These are phyloP conservation scores for Pyrrhoderma lamaoense DNA, from an alignment of 1,284 basidiomycete species.

Conservation along the genomic window DNA sequence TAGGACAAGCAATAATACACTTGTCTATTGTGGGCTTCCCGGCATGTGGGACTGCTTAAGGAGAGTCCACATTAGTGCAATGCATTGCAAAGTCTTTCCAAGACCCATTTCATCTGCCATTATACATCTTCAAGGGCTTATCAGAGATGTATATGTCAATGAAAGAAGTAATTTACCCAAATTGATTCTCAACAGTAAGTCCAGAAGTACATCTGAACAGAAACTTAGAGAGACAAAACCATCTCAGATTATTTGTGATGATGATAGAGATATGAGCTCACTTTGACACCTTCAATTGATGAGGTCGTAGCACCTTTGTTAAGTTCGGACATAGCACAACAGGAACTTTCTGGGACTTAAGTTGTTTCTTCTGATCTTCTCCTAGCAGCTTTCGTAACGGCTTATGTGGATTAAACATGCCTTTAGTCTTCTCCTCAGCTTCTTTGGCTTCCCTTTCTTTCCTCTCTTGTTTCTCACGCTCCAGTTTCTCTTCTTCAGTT, in stretches of 20 bases:
- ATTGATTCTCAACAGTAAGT: constrained; percentile 86
- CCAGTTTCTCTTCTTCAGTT: constrained; percentile 74
- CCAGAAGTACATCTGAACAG: constrained; percentile 94
- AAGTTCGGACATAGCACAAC: constrained; percentile 94
- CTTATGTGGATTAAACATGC: constrained; percentile 87
- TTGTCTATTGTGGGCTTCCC: constrained; percentile 91
- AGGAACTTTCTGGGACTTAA: constrained; percentile 74
- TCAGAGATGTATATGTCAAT: background rate
- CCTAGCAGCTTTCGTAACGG: constrained; percentile 83
- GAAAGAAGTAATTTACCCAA: constrained; percentile 42
- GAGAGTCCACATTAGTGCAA: constrained; percentile 94
- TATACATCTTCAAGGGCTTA: constrained; percentile 52
- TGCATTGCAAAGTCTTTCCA: constrained; percentile 95
- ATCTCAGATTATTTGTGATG: constrained; percentile 18
- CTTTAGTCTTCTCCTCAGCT: constrained; percentile 56
- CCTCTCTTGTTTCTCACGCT: constrained; percentile 62
- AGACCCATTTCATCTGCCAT: constrained; percentile 99
- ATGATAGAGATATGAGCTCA: constrained; percentile 29
- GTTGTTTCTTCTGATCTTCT: constrained; percentile 61
- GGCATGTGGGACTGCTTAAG: constrained; percentile 91
- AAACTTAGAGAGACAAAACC: constrained; percentile 47
- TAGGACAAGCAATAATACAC: constrained; percentile 96
- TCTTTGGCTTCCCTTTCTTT: constrained; percentile 59
- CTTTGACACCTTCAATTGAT: constrained; percentile 99
- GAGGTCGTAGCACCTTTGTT: constrained; percentile 84